Conservation (phyloP, 306 rosid genomes). For the Aeschynomene evenia region DNA sequence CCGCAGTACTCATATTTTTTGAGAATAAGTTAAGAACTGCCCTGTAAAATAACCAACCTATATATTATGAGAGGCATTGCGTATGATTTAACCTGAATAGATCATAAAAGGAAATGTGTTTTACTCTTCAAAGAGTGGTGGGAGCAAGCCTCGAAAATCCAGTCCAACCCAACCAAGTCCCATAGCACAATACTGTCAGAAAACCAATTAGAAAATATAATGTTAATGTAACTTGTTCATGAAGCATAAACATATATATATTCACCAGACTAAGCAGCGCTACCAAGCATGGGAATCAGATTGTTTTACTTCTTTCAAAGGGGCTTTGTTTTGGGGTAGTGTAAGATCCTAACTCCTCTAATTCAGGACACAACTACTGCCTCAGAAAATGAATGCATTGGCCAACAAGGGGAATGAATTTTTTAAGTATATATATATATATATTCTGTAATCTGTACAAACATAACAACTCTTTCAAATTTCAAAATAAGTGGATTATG, state of each 20-base stretch:
- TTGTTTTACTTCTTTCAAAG: not conserved
- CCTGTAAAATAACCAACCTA: slow-evolving; percentile 53
- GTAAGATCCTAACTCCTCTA: no score
- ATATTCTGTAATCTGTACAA: no score
- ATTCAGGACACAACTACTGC: no score
- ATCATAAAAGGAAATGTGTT: slow-evolving; percentile 19
- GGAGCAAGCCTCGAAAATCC: slow-evolving; percentile 94
- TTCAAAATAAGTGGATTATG: slow-evolving; percentile 18
- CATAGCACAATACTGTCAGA: slow-evolving; percentile 91
- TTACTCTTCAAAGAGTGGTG: slow-evolving; percentile 97
- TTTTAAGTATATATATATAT: no score
- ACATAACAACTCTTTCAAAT: slow-evolving; percentile 3
- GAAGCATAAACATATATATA: not conserved
- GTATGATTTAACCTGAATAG: not conserved
- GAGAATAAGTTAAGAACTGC: slow-evolving; percentile 89
- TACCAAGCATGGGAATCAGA: slow-evolving; percentile 17
- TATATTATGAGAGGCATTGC: slow-evolving; percentile 18
- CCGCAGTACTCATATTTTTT: slow-evolving; percentile 87
- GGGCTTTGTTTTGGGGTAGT: not conserved
- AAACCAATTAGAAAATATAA: slow-evolving; percentile 29
- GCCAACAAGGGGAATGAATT: no score
- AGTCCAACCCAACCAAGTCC: slow-evolving; percentile 99
- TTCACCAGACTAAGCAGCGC: slow-evolving; percentile 11
- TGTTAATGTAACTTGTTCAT: slow-evolving; percentile 29
- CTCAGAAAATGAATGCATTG: no score